These are phyloP conservation scores for Globisporangium nagaii DNA, from an alignment of 352 stramenopile species.

Conservation along the genomic window DNA sequence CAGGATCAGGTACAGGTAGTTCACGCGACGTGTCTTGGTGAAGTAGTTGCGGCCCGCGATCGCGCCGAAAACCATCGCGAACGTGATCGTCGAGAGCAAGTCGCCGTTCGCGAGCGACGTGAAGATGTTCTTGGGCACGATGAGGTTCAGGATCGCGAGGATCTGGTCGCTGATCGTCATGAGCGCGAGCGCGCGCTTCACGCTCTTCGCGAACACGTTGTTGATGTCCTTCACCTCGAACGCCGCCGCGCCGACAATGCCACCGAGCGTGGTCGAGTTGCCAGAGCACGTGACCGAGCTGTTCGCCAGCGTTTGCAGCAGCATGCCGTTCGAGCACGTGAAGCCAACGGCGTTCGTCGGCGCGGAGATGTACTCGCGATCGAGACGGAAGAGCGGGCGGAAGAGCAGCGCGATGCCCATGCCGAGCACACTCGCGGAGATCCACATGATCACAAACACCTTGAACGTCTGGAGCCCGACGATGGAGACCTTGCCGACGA, in stretches of 20 bases:
- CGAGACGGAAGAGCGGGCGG: constrained; percentile 43
- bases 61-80: constrained; percentile 59
- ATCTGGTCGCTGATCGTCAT: constrained; percentile 58
- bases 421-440: constrained; percentile 40
- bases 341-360: constrained; percentile 36
- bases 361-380: constrained; percentile 7
- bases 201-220: constrained; percentile 41
- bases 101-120: constrained; percentile 36
- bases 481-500: constrained; percentile 65
- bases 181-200: constrained; percentile 26
- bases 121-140: constrained; percentile 71
- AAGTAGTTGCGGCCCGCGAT: constrained; percentile 56
- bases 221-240: constrained; percentile 51
- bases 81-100: constrained; percentile 59
- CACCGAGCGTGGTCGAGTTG: constrained; percentile 15
- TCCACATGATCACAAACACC: constrained; percentile 55
- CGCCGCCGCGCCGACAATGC: constrained; percentile 9
- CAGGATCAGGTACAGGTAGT: constrained; percentile 63
- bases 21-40: constrained; percentile 46
- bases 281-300: constrained; percentile 14
- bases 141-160: constrained; percentile 42
- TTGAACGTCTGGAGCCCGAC: constrained; percentile 59
- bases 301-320: constrained; percentile 17
- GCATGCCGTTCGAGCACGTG: constrained; percentile 37
- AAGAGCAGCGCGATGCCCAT: constrained; percentile 55